Conservation (phyloP, 2,329 filamentous ascomycete species). For the Paracoccidioides brasiliensis region DNA sequence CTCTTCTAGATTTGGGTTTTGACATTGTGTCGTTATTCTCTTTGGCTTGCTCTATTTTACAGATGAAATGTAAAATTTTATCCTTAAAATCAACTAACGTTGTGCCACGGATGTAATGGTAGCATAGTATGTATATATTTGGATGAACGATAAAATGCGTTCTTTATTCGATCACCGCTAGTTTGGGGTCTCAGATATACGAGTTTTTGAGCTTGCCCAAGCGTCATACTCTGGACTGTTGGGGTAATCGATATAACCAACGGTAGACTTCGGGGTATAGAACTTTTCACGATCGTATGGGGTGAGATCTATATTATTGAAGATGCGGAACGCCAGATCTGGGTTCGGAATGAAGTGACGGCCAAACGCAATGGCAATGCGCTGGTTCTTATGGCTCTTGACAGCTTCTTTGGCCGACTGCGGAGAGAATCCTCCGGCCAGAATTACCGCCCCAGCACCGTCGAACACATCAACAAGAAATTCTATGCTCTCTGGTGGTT, state of each 20-base stretch:
- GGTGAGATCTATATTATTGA: slow-evolving; percentile 25
- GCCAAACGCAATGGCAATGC: slow-evolving; percentile 29
- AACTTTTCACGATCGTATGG: slow-evolving; percentile 31
- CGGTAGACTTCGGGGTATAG: slow-evolving; percentile 24
- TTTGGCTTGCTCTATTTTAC: too few species aligned
- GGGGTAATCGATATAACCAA: slow-evolving; percentile 30
- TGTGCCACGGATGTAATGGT: too few species aligned
- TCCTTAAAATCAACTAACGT: too few species aligned
- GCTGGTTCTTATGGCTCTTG: slow-evolving; percentile 17
- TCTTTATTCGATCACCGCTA: neutral
- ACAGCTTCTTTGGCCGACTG: slow-evolving; percentile 28
- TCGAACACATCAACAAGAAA: slow-evolving; percentile 34
- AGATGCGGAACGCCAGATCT: slow-evolving; percentile 32
- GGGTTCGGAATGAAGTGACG: slow-evolving; percentile 34
- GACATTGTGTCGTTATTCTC: too few species aligned
- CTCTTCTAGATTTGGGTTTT: too few species aligned
- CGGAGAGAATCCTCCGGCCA: slow-evolving; percentile 37
- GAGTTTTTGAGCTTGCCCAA: neutral
- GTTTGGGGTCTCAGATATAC: neutral
- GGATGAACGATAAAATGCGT: neutral
- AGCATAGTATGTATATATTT: neutral
- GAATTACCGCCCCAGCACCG: slow-evolving; percentile 34
- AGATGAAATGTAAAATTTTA: too few species aligned
- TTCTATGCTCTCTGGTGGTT: slow-evolving; percentile 4
- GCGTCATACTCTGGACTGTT: slow-evolving; percentile 11